Conservation (phyloP, 1,139 yeast species). For the Wickerhamiella infanticola region DNA sequence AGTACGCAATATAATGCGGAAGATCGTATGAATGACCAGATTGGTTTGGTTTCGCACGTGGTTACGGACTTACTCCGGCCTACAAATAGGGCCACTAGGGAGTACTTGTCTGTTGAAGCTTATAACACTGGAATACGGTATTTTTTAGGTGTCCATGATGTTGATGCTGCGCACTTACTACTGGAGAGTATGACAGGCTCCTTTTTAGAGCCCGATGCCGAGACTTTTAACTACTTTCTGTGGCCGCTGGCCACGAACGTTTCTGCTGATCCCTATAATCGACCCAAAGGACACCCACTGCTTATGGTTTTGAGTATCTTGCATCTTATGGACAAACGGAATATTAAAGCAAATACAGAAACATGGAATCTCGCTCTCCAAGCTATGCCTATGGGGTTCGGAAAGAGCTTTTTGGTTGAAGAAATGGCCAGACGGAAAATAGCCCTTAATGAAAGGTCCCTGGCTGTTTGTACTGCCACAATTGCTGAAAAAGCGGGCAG, state of each 20-base stretch:
- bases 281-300: conserved; percentile 8
- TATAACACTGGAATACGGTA: conserved; percentile 10
- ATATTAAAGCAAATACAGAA: conserved; percentile 6
- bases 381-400: conserved; percentile 14
- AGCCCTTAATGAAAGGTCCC: conserved; percentile 6
- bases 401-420: conserved; percentile 13
- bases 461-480: background rate
- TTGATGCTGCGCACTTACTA: conserved; percentile 7
- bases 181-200: conserved; percentile 5
- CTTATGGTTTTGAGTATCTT: conserved; percentile 4
- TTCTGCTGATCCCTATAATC: conserved; percentile 8
- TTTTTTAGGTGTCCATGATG: conserved; percentile 6
- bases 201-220: conserved; percentile 3
- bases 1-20: background rate
- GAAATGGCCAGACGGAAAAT: conserved; percentile 12
- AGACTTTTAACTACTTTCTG: conserved; percentile 9
- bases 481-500: conserved; percentile 1
- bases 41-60: background rate
- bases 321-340: conserved; percentile 2
- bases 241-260: conserved; percentile 8
- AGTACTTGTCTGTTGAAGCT: conserved; percentile 1
- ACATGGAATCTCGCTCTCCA: conserved; percentile 13
- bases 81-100: background rate
- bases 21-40: background rate
- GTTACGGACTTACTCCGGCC: conserved; percentile 4